A percentile compares a stretch with the other conserved stretches of the same genome.
Evolutionary conservation across 139 green algal species (phyloP).

Genomic region (Chlamydomonas eustigma): DNA sequence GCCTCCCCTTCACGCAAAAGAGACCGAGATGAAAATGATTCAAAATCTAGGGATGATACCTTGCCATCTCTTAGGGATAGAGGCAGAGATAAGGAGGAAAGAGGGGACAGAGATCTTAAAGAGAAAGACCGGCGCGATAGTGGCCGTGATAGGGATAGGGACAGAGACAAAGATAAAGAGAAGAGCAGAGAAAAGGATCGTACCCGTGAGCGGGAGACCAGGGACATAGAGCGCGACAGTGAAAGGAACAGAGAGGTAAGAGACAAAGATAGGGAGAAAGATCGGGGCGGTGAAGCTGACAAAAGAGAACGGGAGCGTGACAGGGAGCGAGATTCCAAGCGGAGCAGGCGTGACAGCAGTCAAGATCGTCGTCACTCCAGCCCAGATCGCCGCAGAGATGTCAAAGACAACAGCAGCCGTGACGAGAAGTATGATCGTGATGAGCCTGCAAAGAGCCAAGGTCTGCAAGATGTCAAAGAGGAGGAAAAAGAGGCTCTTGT

Average conservation of each 20-base stretch:
- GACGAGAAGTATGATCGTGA: too few species aligned
- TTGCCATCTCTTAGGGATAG: background rate
- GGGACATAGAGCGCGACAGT: slow-evolving; percentile 10
- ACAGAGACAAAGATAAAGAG: slow-evolving; percentile 17
- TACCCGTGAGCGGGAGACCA: slow-evolving; percentile 10
- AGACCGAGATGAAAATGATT: slow-evolving; percentile 14
- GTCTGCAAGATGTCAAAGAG: slow-evolving; percentile 9
- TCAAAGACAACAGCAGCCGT: slow-evolving; percentile 3
- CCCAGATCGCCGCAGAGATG: background rate
- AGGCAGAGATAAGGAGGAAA: background rate
- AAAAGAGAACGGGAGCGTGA: slow-evolving; percentile 25
- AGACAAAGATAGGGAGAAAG: slow-evolving; percentile 25
- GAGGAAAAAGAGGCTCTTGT: background rate
- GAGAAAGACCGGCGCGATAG: slow-evolving; percentile 5
- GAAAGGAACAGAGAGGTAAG: slow-evolving; percentile 4
- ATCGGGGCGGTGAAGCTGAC: slow-evolving; percentile 2
- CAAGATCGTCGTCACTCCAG: background rate
- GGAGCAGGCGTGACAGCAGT: background rate
- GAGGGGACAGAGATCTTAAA: background rate
- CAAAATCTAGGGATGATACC: slow-evolving; percentile 11
- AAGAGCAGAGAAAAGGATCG: background rate
- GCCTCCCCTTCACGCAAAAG: background rate
- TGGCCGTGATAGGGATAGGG: slow-evolving; percentile 12
- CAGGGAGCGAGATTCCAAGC: slow-evolving; percentile 13
- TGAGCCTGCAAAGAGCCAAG: too few species aligned